Percentiles rank a stretch among this genome's conserved stretches.
These are phyloP conservation scores for Xylogone sp. DNA, from an alignment of 2,329 filamentous ascomycete species.

Conservation along the genomic window DNA sequence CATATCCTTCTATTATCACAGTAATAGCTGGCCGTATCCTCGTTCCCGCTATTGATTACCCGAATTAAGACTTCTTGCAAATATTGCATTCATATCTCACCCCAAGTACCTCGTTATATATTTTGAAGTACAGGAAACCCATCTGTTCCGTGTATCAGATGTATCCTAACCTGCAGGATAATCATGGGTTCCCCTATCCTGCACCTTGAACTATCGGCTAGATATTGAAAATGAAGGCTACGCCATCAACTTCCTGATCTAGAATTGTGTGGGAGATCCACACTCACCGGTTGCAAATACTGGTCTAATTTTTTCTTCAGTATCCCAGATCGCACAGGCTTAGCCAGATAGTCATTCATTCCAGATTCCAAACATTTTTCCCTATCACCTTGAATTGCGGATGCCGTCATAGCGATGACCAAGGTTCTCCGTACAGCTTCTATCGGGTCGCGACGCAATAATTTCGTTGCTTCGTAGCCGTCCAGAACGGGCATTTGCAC, in stretches of 20 bases:
- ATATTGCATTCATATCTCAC: too few relatives aligned
- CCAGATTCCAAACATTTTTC: conserved; percentile 94
- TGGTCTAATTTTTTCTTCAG: conserved; percentile 78
- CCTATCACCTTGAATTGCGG: conserved; percentile 87
- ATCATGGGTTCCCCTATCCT: not conserved
- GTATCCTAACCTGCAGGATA: not conserved
- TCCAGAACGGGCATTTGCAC: conserved; percentile 94
- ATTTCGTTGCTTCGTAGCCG: conserved; percentile 84
- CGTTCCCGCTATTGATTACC: too few relatives aligned
- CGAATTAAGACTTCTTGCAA: too few relatives aligned
- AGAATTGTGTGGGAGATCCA: not conserved
- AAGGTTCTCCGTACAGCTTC: conserved; percentile 76
- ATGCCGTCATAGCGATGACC: conserved; percentile 97
- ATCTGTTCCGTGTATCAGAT: not conserved
- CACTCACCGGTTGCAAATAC: conserved; percentile 44
- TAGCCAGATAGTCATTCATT: conserved; percentile 97
- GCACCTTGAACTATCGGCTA: not conserved
- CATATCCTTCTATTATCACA: too few relatives aligned
- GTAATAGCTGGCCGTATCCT: too few relatives aligned
- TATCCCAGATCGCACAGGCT: conserved; percentile 86
- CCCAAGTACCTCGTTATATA: too few relatives aligned
- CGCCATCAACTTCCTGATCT: not conserved
- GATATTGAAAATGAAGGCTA: not conserved
- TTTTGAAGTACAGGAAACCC: not conserved
- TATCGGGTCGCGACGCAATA: conserved; percentile 72